Percentiles rank a stretch among this genome's conserved stretches.
Evolutionary conservation across 352 stramenopile species (phyloP).

Genomic region (Phytophthora sp.): DNA sequence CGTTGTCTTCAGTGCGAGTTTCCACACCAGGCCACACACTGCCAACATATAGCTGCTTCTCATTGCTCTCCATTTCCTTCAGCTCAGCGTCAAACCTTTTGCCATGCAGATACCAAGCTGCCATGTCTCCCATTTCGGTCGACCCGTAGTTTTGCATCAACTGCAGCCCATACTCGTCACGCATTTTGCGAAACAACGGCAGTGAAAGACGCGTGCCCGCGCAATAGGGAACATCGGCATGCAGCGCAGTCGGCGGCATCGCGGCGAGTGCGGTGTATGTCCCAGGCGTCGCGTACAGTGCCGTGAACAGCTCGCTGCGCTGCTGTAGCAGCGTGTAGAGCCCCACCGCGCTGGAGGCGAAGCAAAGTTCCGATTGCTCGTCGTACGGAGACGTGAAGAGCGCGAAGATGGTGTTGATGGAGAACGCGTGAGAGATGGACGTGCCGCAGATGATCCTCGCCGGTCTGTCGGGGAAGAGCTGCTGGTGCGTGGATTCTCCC

Average conservation of each 20-base stretch:
- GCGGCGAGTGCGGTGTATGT: conserved; percentile 77
- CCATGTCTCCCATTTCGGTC: conserved; percentile 85
- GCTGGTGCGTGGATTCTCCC: conserved; percentile 72
- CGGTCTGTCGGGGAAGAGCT: conserved; percentile 70
- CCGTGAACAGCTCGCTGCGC: conserved; percentile 46
- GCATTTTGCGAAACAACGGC: conserved; percentile 60
- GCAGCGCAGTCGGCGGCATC: conserved; percentile 50
- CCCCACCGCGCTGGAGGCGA: conserved; percentile 52
- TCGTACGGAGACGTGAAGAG: conserved; percentile 76
- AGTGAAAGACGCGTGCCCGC: conserved; percentile 67
- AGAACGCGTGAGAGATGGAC: conserved; percentile 87
- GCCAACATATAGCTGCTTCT: conserved; percentile 64
- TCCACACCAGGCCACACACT: conserved; percentile 75
- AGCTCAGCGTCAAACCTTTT: conserved; percentile 49
- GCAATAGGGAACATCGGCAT: conserved; percentile 77
- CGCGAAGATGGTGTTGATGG: conserved; percentile 87
- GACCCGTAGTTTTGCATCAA: conserved; percentile 90
- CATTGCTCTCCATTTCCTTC: conserved; percentile 42
- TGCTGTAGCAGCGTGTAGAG: conserved; percentile 59
- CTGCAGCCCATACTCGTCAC: conserved; percentile 58
- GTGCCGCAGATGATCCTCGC: conserved; percentile 76
- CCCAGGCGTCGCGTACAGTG: conserved; percentile 80
- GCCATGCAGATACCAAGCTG: conserved; percentile 63
- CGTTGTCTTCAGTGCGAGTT: conserved; percentile 44
- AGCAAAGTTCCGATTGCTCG: conserved; percentile 69